phyloP scores from a whole-genome alignment of 768 basidiomycete species.

The Coprinellus aureogranulatus region DNA sequence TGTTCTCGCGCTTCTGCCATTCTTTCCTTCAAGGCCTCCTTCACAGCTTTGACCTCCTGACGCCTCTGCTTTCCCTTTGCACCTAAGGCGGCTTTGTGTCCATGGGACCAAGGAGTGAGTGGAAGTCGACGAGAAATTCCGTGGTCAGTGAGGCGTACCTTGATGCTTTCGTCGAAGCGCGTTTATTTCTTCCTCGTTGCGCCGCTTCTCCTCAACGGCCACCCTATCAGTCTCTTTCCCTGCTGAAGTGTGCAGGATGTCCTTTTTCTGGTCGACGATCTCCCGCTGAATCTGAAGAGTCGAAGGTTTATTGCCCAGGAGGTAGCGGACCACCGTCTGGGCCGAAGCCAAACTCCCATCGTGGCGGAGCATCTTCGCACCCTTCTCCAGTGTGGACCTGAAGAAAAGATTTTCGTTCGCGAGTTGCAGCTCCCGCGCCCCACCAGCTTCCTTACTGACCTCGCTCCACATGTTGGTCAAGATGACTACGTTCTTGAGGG shows the following conservation, averaged over 20 bases:
- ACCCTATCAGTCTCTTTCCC: slow-evolving; percentile 52
- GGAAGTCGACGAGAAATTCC: too few species aligned
- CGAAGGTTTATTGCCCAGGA: slow-evolving; percentile 39
- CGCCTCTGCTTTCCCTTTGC: too few species aligned
- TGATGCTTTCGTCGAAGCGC: slow-evolving; percentile 47
- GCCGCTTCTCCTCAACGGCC: slow-evolving; percentile 43
- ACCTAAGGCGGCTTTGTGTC: too few species aligned
- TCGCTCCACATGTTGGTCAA: slow-evolving; percentile 49
- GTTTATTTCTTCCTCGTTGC: slow-evolving; percentile 47
- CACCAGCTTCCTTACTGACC: slow-evolving; percentile 31
- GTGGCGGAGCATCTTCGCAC: slow-evolving; percentile 43
- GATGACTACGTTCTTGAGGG: slow-evolving; percentile 46
- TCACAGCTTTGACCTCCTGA: too few species aligned
- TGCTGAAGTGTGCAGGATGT: slow-evolving; percentile 51
- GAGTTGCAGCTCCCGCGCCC: slow-evolving; percentile 43
- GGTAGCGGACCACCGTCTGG: slow-evolving; percentile 37
- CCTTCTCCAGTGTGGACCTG: slow-evolving; percentile 44
- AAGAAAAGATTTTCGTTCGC: slow-evolving; percentile 37
- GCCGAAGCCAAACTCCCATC: slow-evolving; percentile 37
- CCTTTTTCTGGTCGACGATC: slow-evolving; percentile 47
- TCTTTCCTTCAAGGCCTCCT: too few species aligned
- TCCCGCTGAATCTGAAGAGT: slow-evolving; percentile 55
- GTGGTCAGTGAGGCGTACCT: slow-evolving; percentile 22
- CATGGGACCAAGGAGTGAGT: too few species aligned
- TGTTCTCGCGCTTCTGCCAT: too few species aligned